Base-by-base conservation (phyloP, 768 basidiomycete genomes). In the Pholiota conissans region DNA sequence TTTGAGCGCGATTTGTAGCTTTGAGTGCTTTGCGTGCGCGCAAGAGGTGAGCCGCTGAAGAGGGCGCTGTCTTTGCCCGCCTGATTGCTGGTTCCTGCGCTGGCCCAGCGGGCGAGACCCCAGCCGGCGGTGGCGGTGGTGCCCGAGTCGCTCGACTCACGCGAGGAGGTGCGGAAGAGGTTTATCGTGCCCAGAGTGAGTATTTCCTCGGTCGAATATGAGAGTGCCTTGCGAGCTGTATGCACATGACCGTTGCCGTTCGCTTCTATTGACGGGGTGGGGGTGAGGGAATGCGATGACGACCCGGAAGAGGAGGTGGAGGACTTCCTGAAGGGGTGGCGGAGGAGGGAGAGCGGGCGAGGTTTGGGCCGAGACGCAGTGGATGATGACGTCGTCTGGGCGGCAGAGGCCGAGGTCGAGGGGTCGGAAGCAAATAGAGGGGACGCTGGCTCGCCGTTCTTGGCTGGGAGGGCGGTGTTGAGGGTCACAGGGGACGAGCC, bases 151-250 rank as follows among this genome's bases (percentile, higher is more conserved):
- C 55, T 52, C 2, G 56, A 65, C 1, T 70, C 69, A 13, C 68
- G 68, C 6, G 74, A 74, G 28, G 71, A 69, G 24, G 75, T 49
- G 52, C 74, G 73, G 68, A 76, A 75, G 53, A 75, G 73, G 50
- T 74, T 74, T 59, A 73, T 74, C 28, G 73, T 72, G 27, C 74
- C 73, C 27, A 74, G 67, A 7, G 75, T 74, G 37, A 74, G 69
- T 22, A 74, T 73, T 49, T 74, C 74, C 53, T 74, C 71, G 3
- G 71, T 60, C 13, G 72, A 64, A 42, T 71, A 65, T 6, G 72
- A 63, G 52, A 74, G 67, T 28, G 71, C 64, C 56, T 68, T 69
- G 52, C 66, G 67, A 5, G 52, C 53, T 28, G 60, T 42, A 20
- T 40, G 57, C 9, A 57, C 40, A 22, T 58, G 49, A 20, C 53